Evolutionary conservation across 2,329 filamentous ascomycete species (phyloP).

Genomic region (Diaporthe batatas): DNA sequence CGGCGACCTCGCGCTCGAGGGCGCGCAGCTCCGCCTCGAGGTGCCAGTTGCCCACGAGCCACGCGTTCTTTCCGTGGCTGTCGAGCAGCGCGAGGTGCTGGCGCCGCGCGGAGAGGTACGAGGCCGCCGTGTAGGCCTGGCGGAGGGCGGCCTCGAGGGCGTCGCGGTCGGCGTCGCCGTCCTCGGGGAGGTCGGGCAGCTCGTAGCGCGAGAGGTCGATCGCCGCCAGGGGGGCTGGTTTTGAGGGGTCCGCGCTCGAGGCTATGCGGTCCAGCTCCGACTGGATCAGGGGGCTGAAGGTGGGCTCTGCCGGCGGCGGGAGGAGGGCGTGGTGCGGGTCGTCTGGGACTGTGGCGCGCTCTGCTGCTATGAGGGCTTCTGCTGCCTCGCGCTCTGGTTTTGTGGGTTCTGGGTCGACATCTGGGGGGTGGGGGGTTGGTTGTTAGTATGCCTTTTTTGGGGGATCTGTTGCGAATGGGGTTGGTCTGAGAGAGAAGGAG

Average conservation of each 20-base stretch:
- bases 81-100: constrained; percentile 80
- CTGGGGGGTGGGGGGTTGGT: constrained; percentile 57
- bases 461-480: neutral
- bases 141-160: constrained; percentile 74
- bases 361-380: constrained; percentile 76
- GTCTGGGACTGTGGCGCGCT: constrained; percentile 63
- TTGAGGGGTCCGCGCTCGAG: constrained; percentile 53
- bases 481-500: constrained; percentile 9
- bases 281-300: constrained; percentile 75
- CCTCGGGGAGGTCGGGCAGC: constrained; percentile 68
- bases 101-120: constrained; percentile 66
- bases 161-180: constrained; percentile 45
- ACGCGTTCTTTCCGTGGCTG: constrained; percentile 87
- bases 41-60: constrained; percentile 87
- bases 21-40: constrained; percentile 78
- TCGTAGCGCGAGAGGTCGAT: constrained; percentile 89
- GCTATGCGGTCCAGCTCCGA: constrained; percentile 78
- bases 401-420: constrained; percentile 83
- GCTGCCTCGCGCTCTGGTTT: constrained; percentile 74
- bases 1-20: constrained; percentile 82
- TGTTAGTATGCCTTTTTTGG: constrained; percentile 15
- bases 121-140: constrained; percentile 61
- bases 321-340: constrained; percentile 70
- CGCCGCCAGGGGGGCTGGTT: constrained; percentile 65
- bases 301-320: constrained; percentile 63